Evolutionary conservation across 352 stramenopile genomes (phyloP), one percentile per base, ranked within the genome.

Genomic region (Phytophthora chlamydospora): DNA sequence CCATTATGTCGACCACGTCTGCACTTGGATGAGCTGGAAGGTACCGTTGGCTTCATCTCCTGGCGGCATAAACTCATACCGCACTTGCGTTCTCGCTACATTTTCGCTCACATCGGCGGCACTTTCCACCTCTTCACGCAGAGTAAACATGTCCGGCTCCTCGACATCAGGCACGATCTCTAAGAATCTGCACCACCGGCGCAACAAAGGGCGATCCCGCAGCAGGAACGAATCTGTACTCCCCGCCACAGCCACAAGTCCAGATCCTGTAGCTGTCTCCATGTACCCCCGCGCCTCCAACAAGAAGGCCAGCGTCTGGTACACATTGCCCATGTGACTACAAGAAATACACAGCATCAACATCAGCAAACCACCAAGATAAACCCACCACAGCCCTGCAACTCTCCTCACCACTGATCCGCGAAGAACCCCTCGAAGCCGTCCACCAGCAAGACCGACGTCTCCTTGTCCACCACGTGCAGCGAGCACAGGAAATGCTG

Each of bases 401-500:
- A 21, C 11, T 33, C 11, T 33, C n/a, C 41, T 47, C 34, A 83
- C 76, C 58, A 78, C 3, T 76, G 41, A 19, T 68, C 48, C 1
- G 50, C 17, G n/a, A 89, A 91, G 52, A 88, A 86, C 12, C 47
- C 62, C 32, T 91, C 82, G 4, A 91, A 83, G 32, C 70, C 64
- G 44, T 85, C 74, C 33, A 91, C 54, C 19, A 91, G 51, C 54
- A 91, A 56, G 32, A 89, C 76, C 2, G 75, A 84, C 48, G 68
- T 70, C 39, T 73, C 58, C 14, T 74, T 61, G 27, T 66, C 68
- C 53, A 80, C 60, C 34, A 89, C 53, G 24, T 88, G 80, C 45
- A 89, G 48, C 13, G 79, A 88, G 38, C 76, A 89, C 16, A 84
- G 14, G 50, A 87, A 89, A 34, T 80, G 68, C 55, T 91, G 79